Base-by-base conservation (phyloP, 2,329 filamentous ascomycete genomes). In the Fusarium musae region DNA sequence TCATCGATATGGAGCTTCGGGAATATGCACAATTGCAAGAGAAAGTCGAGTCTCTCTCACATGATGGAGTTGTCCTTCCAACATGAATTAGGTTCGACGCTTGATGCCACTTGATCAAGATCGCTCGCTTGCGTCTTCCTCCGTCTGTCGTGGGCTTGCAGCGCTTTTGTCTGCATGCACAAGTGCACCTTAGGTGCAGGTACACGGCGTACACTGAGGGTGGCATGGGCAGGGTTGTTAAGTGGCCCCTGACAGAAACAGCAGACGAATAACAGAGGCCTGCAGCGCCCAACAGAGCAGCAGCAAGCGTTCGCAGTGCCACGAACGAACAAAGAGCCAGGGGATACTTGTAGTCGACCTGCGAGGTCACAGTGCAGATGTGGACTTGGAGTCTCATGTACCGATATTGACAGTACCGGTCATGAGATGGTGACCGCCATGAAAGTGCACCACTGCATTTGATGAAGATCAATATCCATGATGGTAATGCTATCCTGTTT, bases 111-210 rank as follows among this genome's bases (percentile, higher is more conserved):
- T 54, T 63, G 37, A 26, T 64, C 28, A 30, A 26, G 42, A 52
- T 36, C 66, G 61, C 64, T 75, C 60, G 62, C 65, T 63, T 62
- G 66, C 50, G 63, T 28, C 63, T 64, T 69, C 56, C 59, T 63
- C 63, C 59, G 53, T 66, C 61, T 49, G 63, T 59, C 68, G 63
- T 66, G 61, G 43, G 26, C 60, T 62, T 63, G 59, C 60, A 69
- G 69, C 60, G 61, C 68, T 70, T 72, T 63, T 70, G 59, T 66
- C 68, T 66, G 67, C 65, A 69, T 64, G 74, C 73, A 74, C 71
- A 73, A 75, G 74, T 76, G 74, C 54, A 54, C 61, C 65, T 70
- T 70, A 69, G 68, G 75, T 77, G 72, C 72, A 77, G 75, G 75
- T 77, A 77, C 72, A 76, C 73, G 71, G 57, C 42, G 57, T 21